phyloP scores from a whole-genome alignment of 495 filamentous ascomycete genomes.

The Hypoxylon trugodes region DNA sequence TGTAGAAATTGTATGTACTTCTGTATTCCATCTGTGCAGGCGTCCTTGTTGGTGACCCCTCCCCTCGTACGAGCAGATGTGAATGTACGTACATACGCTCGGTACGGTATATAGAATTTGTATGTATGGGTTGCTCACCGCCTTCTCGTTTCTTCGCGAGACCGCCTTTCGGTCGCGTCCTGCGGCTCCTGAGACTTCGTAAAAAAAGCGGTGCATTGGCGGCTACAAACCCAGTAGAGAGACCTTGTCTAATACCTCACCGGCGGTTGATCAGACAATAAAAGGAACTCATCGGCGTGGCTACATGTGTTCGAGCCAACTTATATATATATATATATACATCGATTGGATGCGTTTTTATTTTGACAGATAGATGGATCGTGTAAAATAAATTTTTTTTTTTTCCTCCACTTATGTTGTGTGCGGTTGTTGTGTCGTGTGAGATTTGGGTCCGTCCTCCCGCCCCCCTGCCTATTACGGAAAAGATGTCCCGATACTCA shows the following conservation, averaged over 20 bases:
- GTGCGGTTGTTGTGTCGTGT: slow-evolving; percentile 18
- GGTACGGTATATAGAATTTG: too few species aligned
- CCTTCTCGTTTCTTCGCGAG: too few species aligned
- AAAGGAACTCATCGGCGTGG: slow-evolving; percentile 1
- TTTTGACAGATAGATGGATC: too few species aligned
- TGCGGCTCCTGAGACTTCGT: slow-evolving; percentile 30
- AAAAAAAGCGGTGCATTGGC: slow-evolving; percentile 19
- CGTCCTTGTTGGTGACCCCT: neutral
- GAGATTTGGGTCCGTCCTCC: slow-evolving; percentile 25
- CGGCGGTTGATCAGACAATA: slow-evolving; percentile 5
- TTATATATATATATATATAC: slow-evolving; percentile 22
- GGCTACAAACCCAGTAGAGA: slow-evolving; percentile 16
- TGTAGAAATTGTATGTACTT: too few species aligned
- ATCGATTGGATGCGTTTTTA: slow-evolving; percentile 18
- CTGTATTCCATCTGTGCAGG: too few species aligned
- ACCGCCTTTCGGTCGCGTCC: slow-evolving; percentile 36
- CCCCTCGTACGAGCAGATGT: slow-evolving; percentile 11
- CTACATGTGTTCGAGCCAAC: slow-evolving; percentile 12
- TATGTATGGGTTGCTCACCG: too few species aligned
- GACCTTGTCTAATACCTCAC: neutral
- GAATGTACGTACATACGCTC: too few species aligned
- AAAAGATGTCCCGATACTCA: slow-evolving; percentile 39
- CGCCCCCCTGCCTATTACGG: slow-evolving; percentile 26
- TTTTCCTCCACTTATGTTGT: neutral
- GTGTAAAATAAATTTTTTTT: too few species aligned